phyloP scores from a whole-genome alignment of 768 basidiomycete genomes.

The Tricholoma hemisulphureum region DNA sequence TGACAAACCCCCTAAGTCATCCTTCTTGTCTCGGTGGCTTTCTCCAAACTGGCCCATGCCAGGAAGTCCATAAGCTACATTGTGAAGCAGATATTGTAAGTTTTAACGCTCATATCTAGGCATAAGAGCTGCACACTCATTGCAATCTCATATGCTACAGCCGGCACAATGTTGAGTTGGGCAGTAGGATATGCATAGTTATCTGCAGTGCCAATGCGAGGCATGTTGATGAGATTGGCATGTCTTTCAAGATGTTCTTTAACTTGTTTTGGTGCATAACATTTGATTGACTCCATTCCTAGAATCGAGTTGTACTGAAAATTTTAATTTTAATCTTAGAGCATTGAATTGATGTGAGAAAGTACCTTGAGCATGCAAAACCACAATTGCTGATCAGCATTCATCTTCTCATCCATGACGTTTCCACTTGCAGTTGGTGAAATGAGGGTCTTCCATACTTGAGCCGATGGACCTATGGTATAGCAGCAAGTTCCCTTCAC shows the following conservation, averaged over 20 bases:
- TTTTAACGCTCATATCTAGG: too few relatives aligned
- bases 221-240: neutral
- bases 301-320: neutral
- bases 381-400: neutral
- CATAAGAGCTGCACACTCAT: too few relatives aligned
- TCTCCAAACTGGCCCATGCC: slow-evolving; percentile 13
- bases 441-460: neutral
- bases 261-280: neutral
- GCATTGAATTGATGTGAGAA: neutral
- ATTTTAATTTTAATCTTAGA: neutral
- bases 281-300: neutral
- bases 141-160: neutral
- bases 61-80: neutral
- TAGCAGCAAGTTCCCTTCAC: neutral
- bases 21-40: slow-evolving; percentile 8
- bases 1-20: slow-evolving; percentile 6
- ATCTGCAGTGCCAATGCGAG: neutral
- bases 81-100: neutral
- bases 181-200: neutral
- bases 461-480: neutral
- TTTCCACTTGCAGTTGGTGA: slow-evolving; percentile 3
- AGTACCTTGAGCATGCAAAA: neutral
- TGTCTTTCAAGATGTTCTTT: neutral
- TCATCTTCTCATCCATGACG: neutral
- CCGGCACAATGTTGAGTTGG: neutral